Percentiles rank a stretch among this genome's conserved stretches.
Conservation (phyloP, 192 early-diverging fungal genomes). For the Coemansia sp. region DNA sequence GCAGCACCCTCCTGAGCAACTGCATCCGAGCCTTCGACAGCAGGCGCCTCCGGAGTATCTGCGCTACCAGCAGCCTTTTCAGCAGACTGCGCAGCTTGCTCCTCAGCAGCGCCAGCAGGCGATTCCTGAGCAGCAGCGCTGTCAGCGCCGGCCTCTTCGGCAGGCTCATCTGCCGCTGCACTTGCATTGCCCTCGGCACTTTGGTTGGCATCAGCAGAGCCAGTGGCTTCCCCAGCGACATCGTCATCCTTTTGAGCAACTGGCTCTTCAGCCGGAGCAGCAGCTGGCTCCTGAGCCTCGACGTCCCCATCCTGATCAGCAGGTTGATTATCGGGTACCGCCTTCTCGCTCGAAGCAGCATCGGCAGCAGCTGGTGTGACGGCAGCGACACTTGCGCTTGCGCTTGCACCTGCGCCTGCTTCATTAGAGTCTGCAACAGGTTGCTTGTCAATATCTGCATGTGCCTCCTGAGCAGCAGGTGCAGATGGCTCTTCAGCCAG, state of each 20-base stretch:
- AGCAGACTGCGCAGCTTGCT: background rate
- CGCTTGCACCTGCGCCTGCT: background rate
- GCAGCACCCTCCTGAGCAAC: slow-evolving; percentile 10
- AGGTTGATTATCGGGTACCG: slow-evolving; percentile 2
- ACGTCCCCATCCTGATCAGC: slow-evolving; percentile 9
- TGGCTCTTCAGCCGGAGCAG: background rate
- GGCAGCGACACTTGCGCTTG: slow-evolving; percentile 3
- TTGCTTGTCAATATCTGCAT: slow-evolving; percentile 8
- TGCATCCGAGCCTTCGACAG: background rate
- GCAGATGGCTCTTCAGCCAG: slow-evolving; percentile 12
- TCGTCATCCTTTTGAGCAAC: slow-evolving; percentile 1
- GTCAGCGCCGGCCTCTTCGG: background rate
- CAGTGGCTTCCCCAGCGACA: background rate
- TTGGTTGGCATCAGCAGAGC: background rate
- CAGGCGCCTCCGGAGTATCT: slow-evolving; percentile 1
- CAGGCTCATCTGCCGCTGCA: background rate
- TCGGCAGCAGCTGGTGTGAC: slow-evolving; percentile 12
- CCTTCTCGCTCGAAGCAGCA: slow-evolving; percentile 3
- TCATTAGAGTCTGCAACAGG: slow-evolving; percentile 10
- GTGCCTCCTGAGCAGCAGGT: slow-evolving; percentile 12
- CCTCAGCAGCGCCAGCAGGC: slow-evolving; percentile 8
- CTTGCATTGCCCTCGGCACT: background rate
- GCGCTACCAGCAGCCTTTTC: slow-evolving; percentile 8
- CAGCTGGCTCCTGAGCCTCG: slow-evolving; percentile 14
- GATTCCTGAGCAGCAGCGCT: slow-evolving; percentile 2